These are phyloP conservation scores for Malus asiatica DNA, from an alignment of 306 rosid genomes.

Conservation along the genomic window DNA sequence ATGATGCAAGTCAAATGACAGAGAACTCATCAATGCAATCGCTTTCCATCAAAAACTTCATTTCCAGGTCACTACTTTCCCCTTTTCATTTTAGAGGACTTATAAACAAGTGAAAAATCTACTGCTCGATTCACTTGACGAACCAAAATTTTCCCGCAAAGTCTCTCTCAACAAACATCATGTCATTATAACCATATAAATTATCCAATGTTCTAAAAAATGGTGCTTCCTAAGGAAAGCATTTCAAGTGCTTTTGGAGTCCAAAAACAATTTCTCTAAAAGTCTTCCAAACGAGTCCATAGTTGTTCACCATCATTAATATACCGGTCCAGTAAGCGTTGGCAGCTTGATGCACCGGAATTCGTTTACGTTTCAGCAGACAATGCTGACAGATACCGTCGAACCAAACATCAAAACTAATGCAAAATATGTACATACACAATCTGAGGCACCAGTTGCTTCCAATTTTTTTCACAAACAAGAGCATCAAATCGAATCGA, in stretches of 20 bases:
- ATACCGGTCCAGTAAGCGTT: neutral
- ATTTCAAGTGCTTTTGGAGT: no score
- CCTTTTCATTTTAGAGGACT: neutral
- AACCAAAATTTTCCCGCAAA: neutral
- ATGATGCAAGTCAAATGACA: neutral
- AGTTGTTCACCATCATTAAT: neutral
- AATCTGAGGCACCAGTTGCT: no score
- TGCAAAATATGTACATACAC: neutral
- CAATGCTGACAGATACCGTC: neutral
- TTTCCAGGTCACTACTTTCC: neutral
- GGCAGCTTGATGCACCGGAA: neutral
- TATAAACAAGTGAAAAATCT: neutral
- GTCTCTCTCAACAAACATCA: neutral
- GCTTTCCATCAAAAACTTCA: neutral
- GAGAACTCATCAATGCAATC: neutral
- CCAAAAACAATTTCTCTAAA: no score
- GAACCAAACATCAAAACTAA: neutral
- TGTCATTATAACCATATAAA: neutral
- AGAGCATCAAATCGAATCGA: neutral
- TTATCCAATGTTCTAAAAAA: neutral
- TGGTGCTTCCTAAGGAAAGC: neutral
- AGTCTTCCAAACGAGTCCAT: no score
- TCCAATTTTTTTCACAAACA: no score
- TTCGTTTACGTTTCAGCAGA: neutral
- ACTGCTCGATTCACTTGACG: neutral